Conservation (phyloP, 2,329 filamentous ascomycete genomes). For the Trichoderma sp. region DNA sequence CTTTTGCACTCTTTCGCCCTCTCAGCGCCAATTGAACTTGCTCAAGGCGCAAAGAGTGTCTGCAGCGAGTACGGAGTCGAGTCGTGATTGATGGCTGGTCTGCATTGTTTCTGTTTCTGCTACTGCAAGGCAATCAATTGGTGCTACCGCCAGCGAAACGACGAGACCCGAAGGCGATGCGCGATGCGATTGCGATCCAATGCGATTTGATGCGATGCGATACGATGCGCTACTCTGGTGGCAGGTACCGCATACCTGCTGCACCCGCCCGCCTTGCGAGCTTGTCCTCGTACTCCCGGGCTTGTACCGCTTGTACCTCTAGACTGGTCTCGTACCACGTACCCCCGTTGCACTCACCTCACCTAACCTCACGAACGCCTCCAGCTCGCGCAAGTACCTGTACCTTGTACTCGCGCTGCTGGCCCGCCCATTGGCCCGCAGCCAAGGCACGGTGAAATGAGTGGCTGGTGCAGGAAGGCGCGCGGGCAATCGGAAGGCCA, state of each 20-base stretch:
- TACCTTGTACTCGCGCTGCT: background rate
- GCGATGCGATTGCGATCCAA: background rate
- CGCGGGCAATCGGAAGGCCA: background rate
- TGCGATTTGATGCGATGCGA: background rate
- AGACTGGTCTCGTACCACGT: background rate
- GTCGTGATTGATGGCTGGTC: background rate
- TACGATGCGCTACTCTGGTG: background rate
- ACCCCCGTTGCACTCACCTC: background rate
- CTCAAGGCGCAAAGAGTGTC: background rate
- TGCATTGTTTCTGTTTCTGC: background rate
- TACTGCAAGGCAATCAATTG: background rate
- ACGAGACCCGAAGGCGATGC: background rate
- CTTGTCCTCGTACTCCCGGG: background rate
- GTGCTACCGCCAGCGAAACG: background rate
- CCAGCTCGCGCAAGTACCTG: background rate
- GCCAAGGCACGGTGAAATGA: constrained; percentile 10
- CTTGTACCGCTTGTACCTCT: background rate
- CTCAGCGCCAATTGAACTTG: background rate
- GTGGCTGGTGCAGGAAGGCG: constrained; percentile 19
- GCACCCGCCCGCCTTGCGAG: constrained; percentile 1
- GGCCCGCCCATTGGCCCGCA: background rate
- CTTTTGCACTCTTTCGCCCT: background rate
- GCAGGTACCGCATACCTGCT: constrained; percentile 11
- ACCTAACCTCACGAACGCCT: background rate
- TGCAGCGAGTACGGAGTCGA: too few relatives aligned